These are phyloP conservation scores for Paulownia fortunei DNA, from an alignment of 257 asterid species.

Conservation along the genomic window DNA sequence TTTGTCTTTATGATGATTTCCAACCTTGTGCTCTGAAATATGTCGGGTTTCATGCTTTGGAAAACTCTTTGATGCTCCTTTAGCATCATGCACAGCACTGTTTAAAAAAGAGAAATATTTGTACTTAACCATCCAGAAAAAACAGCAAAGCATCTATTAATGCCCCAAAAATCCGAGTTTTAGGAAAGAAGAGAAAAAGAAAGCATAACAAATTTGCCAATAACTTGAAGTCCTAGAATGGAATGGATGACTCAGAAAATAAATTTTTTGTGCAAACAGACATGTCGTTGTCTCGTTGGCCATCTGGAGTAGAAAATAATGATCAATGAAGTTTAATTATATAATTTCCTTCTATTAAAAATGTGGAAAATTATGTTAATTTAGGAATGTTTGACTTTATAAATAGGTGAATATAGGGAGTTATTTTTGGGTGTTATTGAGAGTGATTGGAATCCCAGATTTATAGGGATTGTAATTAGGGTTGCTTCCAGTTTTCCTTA, in stretches of 20 bases:
- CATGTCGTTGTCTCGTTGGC: background rate
- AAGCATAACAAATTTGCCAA: slow-evolving; percentile 9
- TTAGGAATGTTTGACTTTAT: no score
- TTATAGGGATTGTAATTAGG: no score
- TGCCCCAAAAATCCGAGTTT: slow-evolving; percentile 11
- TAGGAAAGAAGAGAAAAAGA: slow-evolving; percentile 11
- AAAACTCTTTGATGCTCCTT: slow-evolving; percentile 71
- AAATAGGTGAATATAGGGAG: no score
- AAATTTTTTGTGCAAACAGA: background rate
- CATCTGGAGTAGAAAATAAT: background rate
- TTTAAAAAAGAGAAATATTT: slow-evolving; percentile 24
- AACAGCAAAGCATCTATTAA: slow-evolving; percentile 12
- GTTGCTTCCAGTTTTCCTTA: no score
- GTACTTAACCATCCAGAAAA: slow-evolving; percentile 2
- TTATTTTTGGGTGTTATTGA: no score
- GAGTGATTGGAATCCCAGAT: no score
- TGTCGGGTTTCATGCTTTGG: slow-evolving; percentile 79
- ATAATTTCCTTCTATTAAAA: background rate
- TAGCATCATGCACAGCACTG: slow-evolving; percentile 62
- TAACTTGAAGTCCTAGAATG: slow-evolving; percentile 9
- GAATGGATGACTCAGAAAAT: background rate
- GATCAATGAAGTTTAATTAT: background rate
- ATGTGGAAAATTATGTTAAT: no score
- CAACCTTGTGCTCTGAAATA: slow-evolving; percentile 90
- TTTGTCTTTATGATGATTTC: slow-evolving; percentile 29